Conservation (phyloP, 192 early-diverging fungal species). For the Phlyctochytrium arcticum region DNA sequence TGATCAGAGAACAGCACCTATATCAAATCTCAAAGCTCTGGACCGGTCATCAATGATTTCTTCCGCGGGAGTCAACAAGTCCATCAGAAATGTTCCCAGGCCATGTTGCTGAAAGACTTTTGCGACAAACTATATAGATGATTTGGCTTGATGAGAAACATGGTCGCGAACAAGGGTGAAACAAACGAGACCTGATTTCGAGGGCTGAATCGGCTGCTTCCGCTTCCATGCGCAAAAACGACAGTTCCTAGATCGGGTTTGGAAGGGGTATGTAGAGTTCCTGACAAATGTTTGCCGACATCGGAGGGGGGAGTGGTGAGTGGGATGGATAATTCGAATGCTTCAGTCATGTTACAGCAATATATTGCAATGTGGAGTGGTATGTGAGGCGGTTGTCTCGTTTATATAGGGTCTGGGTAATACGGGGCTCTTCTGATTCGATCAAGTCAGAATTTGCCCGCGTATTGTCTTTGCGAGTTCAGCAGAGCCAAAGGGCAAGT, state of each 20-base stretch:
- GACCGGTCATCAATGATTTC: constrained; percentile 1
- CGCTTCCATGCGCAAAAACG: constrained; percentile 11
- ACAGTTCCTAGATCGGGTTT: not conserved
- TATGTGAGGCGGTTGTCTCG: too few species aligned
- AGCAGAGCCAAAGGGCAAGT: too few species aligned
- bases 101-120: not conserved
- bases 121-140: not conserved
- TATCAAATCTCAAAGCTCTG: constrained; percentile 8
- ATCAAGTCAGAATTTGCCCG: too few species aligned
- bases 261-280: not conserved
- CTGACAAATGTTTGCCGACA: not conserved
- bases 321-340: too few species aligned
- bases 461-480: too few species aligned
- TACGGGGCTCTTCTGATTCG: too few species aligned
- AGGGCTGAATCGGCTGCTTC: constrained; percentile 5
- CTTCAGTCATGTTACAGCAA: too few species aligned
- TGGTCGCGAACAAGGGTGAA: not conserved
- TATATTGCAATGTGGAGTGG: too few species aligned
- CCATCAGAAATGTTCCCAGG: constrained; percentile 9
- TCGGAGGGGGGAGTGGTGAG: not conserved
- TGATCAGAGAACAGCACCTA: not conserved
- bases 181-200: not conserved
- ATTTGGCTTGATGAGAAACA: not conserved
- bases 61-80: constrained; percentile 3
- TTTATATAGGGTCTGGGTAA: too few species aligned